phyloP scores from a whole-genome alignment of 2,329 filamentous ascomycete species.

The Drechslerella coelobrocha region DNA sequence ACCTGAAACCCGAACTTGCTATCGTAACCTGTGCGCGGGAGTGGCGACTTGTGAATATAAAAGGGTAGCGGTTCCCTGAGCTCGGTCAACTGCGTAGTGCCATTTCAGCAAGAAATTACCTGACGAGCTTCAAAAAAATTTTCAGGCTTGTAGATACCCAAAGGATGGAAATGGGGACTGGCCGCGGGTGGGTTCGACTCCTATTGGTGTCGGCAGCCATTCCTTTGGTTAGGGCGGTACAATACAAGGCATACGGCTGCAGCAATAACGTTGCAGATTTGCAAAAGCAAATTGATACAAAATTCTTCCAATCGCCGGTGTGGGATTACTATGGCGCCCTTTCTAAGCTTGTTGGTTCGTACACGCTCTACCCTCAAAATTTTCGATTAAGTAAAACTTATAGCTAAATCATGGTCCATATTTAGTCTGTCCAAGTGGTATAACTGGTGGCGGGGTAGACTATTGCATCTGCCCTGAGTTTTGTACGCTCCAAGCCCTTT shows the following conservation, averaged over 20 bases:
- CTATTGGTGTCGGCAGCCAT: neutral
- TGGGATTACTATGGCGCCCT: conserved; percentile 19
- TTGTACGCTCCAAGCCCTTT: neutral
- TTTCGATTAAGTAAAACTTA: neutral
- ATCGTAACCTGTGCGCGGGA: too few species aligned
- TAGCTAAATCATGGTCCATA: neutral
- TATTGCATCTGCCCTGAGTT: conserved; percentile 27
- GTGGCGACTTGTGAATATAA: too few species aligned
- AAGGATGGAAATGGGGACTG: too few species aligned
- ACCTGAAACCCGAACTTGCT: too few species aligned
- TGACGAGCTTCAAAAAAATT: too few species aligned
- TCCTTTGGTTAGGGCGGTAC: conserved; percentile 4
- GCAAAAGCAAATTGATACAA: conserved; percentile 26
- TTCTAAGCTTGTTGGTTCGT: conserved; percentile 20
- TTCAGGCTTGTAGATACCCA: too few species aligned
- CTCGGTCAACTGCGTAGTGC: too few species aligned
- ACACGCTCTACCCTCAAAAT: too few species aligned
- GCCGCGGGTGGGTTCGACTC: too few species aligned
- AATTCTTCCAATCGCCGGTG: conserved; percentile 8
- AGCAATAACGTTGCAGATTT: conserved; percentile 21
- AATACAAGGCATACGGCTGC: conserved; percentile 24
- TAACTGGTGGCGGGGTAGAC: conserved; percentile 2
- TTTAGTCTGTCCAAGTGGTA: conserved; percentile 25
- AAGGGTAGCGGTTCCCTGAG: too few species aligned
- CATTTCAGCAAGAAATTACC: too few species aligned